Evolutionary conservation across 2,329 filamentous ascomycete species (phyloP), one percentile per base, ranked within the genome.

Genomic region (Sporothrix globosa): DNA sequence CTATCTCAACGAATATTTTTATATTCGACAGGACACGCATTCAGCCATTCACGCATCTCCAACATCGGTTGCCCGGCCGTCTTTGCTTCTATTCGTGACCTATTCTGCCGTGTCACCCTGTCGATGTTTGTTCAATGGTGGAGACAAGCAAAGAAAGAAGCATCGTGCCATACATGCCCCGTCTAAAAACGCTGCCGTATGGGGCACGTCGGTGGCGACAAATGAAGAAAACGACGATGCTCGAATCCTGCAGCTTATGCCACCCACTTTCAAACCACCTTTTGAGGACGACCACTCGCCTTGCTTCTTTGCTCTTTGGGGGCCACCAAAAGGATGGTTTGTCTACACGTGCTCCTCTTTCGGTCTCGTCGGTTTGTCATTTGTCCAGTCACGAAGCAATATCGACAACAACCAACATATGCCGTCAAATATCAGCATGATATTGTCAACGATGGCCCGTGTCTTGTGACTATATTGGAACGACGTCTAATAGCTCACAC

Each of bases 161-260:
- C 34, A 60, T 44, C 60, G 60, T 63, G 27, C 60, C 60, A 63
- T 48, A 34, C 60, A 48, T 27, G 30, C 39, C 21, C 58, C n/a
- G 19, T 44, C 39, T 4, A 46, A 63, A 63, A 17, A 50, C 24
- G 34, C 4, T 34, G 34, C 5, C 60, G 60, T 44, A 44, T 48
- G 39, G 60, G 24, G 60, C 44, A 30, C 60, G 2, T 65, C 44
- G 60, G 60, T 65, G 60, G 60, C 58, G 39, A 63, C 21, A 65
- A 65, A 61, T 39, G 11, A 41, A 24, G 6, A 30, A 65, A 19
- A 50, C 54, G 54, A 63, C 11, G 34, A 44, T 41, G 56, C 11
- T 48, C 34, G 39, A 44, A 61, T 24, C 39, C 58, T 63, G 58
- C 58, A 46, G 56, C 56, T 60, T 60, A 60, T 52, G 60, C 19